Base-by-base conservation (phyloP, 352 stramenopile species). In the Elongisporangium anandrum region DNA sequence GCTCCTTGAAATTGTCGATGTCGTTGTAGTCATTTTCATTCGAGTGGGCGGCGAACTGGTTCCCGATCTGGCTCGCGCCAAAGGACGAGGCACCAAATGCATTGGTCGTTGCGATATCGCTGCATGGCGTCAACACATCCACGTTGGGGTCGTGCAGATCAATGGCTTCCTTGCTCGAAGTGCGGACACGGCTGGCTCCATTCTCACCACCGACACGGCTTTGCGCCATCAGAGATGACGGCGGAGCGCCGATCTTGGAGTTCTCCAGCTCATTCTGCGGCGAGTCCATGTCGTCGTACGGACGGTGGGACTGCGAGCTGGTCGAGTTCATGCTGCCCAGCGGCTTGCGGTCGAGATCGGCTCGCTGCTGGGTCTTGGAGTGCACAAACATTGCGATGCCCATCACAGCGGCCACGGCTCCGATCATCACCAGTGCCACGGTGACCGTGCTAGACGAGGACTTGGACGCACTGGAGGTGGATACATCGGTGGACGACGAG, bases 121-220 rank as follows among this genome's bases (percentile, higher is more conserved):
- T 87, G 9, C 61, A 62, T 19, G 81, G 78, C 9, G 81, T 87
- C 19, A 90, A 60, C 50, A 87, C 59, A 60, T 88, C 81, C 15
- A 86, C 60, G 23, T 70, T 72, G 22, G 69, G 72, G 57, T 87
- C 72, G 62, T 82, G 75, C 41, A 75, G 73, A 54, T 82, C 69
- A 29, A 80, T 62, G 48, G 61, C 62, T 15, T 20, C 57, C 13
- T 4, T 39, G 20, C 51, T 53, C 16, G 29, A 41, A 8, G 29
- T 41, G 29, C 29, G 29, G 5, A 9, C n/a, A 29, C 16, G 22
- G 29, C 29, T 41, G 9, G 29, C 29, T 13, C 29, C 29, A 8
- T 41, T 41, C 4, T 8, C 29, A 13, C 29, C 29, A 15, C 5
- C 29, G 29, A 15, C 29, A 15, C 29, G 29, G 29, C 29, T 41